Conservation (phyloP, 73 alveolate genomes). For the Paramecium sonneborni region DNA sequence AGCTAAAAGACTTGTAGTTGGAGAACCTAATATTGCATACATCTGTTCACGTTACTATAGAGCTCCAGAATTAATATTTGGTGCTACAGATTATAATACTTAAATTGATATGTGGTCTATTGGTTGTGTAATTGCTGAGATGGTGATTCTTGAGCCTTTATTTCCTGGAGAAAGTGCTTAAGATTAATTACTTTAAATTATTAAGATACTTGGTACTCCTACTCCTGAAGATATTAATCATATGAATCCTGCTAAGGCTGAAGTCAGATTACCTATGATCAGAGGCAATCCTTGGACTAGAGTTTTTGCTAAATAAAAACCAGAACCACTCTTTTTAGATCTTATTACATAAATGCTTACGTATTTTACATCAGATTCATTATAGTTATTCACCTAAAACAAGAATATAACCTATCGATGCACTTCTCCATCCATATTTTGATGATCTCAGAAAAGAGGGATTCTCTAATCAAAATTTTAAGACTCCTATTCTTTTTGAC, state of each 20-base stretch:
- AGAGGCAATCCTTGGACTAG: slow-evolving; percentile 64
- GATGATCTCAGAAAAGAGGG: slow-evolving; percentile 84
- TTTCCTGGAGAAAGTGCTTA: slow-evolving; percentile 89
- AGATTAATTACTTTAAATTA: slow-evolving; percentile 88
- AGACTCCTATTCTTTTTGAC: slow-evolving; percentile 77
- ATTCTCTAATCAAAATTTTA: slow-evolving; percentile 61
- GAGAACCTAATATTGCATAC: slow-evolving; percentile 86
- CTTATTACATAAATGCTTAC: slow-evolving; percentile 66
- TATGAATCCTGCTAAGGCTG: slow-evolving; percentile 91
- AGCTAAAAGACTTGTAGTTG: slow-evolving; percentile 83
- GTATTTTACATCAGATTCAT: neutral
- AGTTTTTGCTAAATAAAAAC: slow-evolving; percentile 48
- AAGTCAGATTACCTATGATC: slow-evolving; percentile 78
- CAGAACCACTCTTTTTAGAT: slow-evolving; percentile 58
- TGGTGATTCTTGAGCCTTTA: slow-evolving; percentile 79
- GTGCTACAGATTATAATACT: slow-evolving; percentile 76
- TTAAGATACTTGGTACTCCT: slow-evolving; percentile 93
- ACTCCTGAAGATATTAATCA: slow-evolving; percentile 76
- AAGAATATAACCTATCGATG: slow-evolving; percentile 84
- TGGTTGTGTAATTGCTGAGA: slow-evolving; percentile 94
- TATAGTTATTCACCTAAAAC: slow-evolving; percentile 77
- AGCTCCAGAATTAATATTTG: slow-evolving; percentile 84
- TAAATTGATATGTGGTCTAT: slow-evolving; percentile 91
- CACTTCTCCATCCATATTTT: slow-evolving; percentile 90
- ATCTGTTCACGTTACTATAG: slow-evolving; percentile 84